phyloP scores from a whole-genome alignment of 2,329 filamentous ascomycete species.

The Talaromyces sp. region DNA sequence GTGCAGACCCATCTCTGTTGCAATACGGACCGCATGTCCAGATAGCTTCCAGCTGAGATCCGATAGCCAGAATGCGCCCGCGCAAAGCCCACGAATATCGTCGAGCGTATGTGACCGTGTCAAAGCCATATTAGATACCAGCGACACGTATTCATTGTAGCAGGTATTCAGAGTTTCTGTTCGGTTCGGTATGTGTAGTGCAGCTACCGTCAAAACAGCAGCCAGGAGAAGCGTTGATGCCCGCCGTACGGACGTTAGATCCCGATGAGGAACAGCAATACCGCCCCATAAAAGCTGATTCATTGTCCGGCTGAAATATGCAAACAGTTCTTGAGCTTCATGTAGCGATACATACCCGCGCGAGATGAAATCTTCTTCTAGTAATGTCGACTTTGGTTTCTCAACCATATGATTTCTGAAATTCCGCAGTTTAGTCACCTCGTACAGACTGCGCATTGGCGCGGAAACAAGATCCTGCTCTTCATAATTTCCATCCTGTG shows the following conservation, averaged over 20 bases:
- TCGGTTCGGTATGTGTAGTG: conserved; percentile 56
- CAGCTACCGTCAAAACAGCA: conserved; percentile 56
- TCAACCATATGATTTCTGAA: conserved; percentile 38
- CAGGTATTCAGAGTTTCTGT: conserved; percentile 53
- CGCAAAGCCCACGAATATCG: conserved; percentile 57
- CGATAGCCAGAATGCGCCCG: conserved; percentile 61
- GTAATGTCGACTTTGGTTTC: conserved; percentile 35
- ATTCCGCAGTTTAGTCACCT: conserved; percentile 51
- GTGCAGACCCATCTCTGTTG: conserved; percentile 56
- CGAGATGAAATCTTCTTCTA: conserved; percentile 51
- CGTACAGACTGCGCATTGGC: conserved; percentile 54
- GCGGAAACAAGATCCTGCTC: conserved; percentile 46
- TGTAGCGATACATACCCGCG: conserved; percentile 46
- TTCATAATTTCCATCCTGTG: conserved; percentile 42
- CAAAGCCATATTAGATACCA: conserved; percentile 57
- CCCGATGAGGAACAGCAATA: conserved; percentile 50
- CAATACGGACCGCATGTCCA: conserved; percentile 56
- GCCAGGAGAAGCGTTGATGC: conserved; percentile 55
- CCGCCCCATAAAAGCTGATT: conserved; percentile 53
- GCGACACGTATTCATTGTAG: conserved; percentile 55
- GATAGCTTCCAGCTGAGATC: conserved; percentile 62
- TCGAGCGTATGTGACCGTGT: conserved; percentile 57
- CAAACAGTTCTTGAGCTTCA: conserved; percentile 52
- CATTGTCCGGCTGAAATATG: conserved; percentile 50
- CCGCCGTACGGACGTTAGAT: conserved; percentile 52